These are phyloP conservation scores for Hypsizygus ulmarius DNA, from an alignment of 1,284 basidiomycete species.

Conservation along the genomic window DNA sequence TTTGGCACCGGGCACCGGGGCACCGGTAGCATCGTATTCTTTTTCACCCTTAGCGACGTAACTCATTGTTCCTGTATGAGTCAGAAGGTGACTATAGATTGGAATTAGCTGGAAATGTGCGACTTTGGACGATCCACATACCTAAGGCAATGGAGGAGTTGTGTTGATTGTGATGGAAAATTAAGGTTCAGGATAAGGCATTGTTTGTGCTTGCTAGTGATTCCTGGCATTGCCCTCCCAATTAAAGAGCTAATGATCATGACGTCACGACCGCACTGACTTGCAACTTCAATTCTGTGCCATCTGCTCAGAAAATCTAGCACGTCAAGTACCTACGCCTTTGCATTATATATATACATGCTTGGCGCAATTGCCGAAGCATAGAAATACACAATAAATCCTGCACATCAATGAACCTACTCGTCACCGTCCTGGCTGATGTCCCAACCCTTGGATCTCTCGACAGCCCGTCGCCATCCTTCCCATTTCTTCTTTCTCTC, in stretches of 20 bases:
- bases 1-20: slow-evolving; percentile 82
- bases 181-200: slow-evolving; percentile 32
- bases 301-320: too few relatives aligned
- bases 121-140: slow-evolving; percentile 24
- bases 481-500: slow-evolving; percentile 64
- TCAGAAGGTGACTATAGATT: slow-evolving; percentile 67
- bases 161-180: slow-evolving; percentile 38
- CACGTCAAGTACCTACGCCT: too few relatives aligned
- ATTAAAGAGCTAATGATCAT: too few relatives aligned
- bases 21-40: slow-evolving; percentile 93
- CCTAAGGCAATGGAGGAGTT: slow-evolving; percentile 39
- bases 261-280: too few relatives aligned
- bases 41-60: slow-evolving; percentile 99
- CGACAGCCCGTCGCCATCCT: slow-evolving; percentile 84
- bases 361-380: too few relatives aligned
- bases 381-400: neutral
- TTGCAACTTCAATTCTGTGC: too few relatives aligned
- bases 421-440: slow-evolving; percentile 44
- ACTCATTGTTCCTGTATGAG: slow-evolving; percentile 81
- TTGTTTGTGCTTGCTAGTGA: slow-evolving; percentile 6
- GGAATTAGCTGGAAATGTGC: slow-evolving; percentile 1
- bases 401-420: slow-evolving; percentile 1
- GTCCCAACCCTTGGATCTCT: slow-evolving; percentile 80
- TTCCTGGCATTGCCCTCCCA: too few relatives aligned
- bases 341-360: too few relatives aligned